Base-by-base conservation (phyloP, 2,329 filamentous ascomycete species). In the Neopestalotiopsis sp. region DNA sequence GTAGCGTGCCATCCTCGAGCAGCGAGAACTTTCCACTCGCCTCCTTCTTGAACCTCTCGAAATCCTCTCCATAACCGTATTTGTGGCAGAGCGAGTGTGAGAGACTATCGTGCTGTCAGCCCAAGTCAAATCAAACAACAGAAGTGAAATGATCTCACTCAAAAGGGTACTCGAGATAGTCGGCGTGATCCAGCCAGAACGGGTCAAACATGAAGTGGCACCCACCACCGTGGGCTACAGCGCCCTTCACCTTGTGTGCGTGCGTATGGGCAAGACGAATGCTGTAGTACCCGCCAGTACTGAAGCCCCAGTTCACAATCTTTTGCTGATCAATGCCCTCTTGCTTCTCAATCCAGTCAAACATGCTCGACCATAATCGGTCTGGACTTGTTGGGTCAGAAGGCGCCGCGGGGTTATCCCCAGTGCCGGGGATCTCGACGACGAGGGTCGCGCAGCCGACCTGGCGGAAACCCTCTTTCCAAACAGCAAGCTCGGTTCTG, bases 81-180 rank as follows among this genome's bases (percentile, higher is more conserved):
- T 77, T 77, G 66, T 74, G 62, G 67, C 75, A 76, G 34, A 77
- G 75, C 4, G 75, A 75, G n/a, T 74, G 75, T 1, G 75, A 71
- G 3, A 77, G 56, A 61, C 76, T 77, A 28, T 20, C 12, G 28
- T 58, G 13, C 1, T 12, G 42, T 66, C 20, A 30, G 13, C 57
- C 32, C 30, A n/a, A 9, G 24, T 10, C 12, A 34, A 14, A 20
- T 3, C 14, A 30, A 3, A 30, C 20, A 2, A 7, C 28, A 20
- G 59, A 38, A 38, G 7, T 42, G 3, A 13, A 28, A 20, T 17
- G 14, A n/a, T 71, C 78, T 72, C 71, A 81, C 80, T 89, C 87
- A 72, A 90, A 90, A 0, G 88, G 87, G 74, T 89, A 90, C 74
- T 90, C 88, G 38, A 89, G 79, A 65, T 85, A 80, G 71, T 89